Conservation (phyloP, 2,329 filamentous ascomycete species). For the Sporothrix luriei region DNA sequence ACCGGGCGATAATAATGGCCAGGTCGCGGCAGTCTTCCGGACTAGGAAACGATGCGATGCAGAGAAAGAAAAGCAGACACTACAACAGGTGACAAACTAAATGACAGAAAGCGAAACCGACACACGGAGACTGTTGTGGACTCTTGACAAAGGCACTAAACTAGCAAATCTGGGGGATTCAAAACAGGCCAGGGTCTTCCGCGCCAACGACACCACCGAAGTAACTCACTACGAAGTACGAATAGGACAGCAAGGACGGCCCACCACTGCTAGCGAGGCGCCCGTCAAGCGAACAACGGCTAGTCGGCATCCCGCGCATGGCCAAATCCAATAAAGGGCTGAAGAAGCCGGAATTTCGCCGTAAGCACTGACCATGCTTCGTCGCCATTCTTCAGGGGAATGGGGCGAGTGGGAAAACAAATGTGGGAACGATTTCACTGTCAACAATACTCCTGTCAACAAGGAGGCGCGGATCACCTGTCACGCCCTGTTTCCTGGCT, state of each 20-base stretch:
- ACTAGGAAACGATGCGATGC: neutral
- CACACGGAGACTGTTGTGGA: neutral
- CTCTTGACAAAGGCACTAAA: neutral
- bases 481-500: neutral
- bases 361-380: neutral
- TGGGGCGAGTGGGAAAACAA: neutral
- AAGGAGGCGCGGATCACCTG: neutral
- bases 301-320: constrained; percentile 9
- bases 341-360: constrained; percentile 18
- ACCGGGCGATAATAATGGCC: neutral
- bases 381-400: constrained; percentile 10
- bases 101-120: neutral
- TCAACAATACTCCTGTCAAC: neutral
- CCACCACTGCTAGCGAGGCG: neutral
- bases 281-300: constrained; percentile 10
- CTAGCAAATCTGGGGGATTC: constrained; percentile 15
- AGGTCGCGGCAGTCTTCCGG: neutral
- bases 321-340: neutral
- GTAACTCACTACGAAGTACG: too few species aligned
- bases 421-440: constrained; percentile 1
- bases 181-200: neutral
- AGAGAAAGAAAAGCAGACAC: neutral
- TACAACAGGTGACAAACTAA: neutral
- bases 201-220: neutral
- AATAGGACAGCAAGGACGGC: neutral